These are phyloP conservation scores for Radiomyces spectabilis DNA, from an alignment of 192 early-diverging fungal genomes.

Conservation along the genomic window DNA sequence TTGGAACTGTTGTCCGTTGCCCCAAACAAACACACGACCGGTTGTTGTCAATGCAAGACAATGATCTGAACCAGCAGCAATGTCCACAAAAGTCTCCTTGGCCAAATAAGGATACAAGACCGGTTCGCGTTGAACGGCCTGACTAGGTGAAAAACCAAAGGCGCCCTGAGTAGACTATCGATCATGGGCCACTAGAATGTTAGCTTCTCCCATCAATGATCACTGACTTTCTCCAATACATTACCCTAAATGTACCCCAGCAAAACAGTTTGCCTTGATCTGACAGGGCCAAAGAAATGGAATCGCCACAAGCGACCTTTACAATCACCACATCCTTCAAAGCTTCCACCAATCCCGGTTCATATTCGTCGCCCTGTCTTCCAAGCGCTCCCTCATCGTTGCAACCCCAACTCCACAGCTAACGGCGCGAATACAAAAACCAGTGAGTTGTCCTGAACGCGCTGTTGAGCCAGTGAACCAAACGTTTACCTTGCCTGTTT, in stretches of 20 bases:
- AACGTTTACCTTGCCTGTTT: slow-evolving; percentile 57
- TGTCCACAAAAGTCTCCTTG: slow-evolving; percentile 57
- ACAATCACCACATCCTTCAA: slow-evolving; percentile 68
- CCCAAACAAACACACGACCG: slow-evolving; percentile 85
- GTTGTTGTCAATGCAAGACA: slow-evolving; percentile 63
- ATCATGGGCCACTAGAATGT: too few relatives aligned
- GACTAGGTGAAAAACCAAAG: slow-evolving; percentile 69
- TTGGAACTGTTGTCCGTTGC: slow-evolving; percentile 82
- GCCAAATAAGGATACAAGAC: slow-evolving; percentile 47
- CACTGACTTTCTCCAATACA: background rate
- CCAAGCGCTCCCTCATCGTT: slow-evolving; percentile 91
- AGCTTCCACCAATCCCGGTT: slow-evolving; percentile 59
- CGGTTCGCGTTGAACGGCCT: slow-evolving; percentile 56
- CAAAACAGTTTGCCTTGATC: slow-evolving; percentile 73
- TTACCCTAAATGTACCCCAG: slow-evolving; percentile 78
- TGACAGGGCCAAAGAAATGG: slow-evolving; percentile 70
- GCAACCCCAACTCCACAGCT: slow-evolving; percentile 93
- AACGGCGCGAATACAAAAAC: background rate
- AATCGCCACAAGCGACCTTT: slow-evolving; percentile 79
- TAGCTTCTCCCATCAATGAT: too few relatives aligned
- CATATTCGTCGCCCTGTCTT: slow-evolving; percentile 57
- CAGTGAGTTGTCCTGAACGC: too few relatives aligned
- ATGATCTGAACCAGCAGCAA: slow-evolving; percentile 84
- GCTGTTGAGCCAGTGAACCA: too few relatives aligned
- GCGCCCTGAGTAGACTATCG: slow-evolving; percentile 73